Evolutionary conservation across 495 filamentous ascomycete species (phyloP).

Genomic region (Penicillium bialowiezense): DNA sequence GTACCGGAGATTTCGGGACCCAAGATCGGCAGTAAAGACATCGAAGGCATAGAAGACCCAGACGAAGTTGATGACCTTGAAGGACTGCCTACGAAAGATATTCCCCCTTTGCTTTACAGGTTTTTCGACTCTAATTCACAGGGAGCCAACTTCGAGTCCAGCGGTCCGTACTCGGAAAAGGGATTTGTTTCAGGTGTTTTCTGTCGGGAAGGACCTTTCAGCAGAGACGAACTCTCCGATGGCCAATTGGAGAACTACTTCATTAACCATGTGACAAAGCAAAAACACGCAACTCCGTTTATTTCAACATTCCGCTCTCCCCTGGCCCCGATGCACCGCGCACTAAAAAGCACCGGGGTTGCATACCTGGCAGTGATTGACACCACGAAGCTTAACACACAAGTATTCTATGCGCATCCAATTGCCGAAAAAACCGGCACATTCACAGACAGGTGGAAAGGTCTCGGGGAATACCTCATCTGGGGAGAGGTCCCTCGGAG

Average conservation of each 20-base stretch:
- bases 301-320: constrained; percentile 29
- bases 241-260: constrained; percentile 21
- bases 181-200: constrained; percentile 29
- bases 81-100: background rate
- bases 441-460: constrained; percentile 22
- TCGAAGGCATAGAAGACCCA: background rate
- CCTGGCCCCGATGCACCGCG: constrained; percentile 34
- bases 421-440: constrained; percentile 20
- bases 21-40: too few relatives aligned
- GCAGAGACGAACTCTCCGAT: constrained; percentile 11
- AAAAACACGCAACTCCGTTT: constrained; percentile 22
- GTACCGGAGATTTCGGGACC: too few relatives aligned
- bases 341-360: constrained; percentile 15
- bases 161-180: background rate
- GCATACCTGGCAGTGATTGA: constrained; percentile 32
- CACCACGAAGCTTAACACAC: constrained; percentile 16
- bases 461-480: constrained; percentile 30
- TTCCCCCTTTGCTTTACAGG: constrained; percentile 31
- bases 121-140: constrained; percentile 33
- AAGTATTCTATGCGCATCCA: constrained; percentile 25
- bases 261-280: constrained; percentile 21
- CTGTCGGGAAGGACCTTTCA: background rate
- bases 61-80: background rate
- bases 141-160: constrained; percentile 38
- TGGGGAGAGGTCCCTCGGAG: constrained; percentile 23